Percentiles rank a stretch among this genome's conserved stretches.
These are phyloP conservation scores for Actinomortierella wolfii DNA, from an alignment of 371 early-diverging fungal genomes.

Conservation along the genomic window DNA sequence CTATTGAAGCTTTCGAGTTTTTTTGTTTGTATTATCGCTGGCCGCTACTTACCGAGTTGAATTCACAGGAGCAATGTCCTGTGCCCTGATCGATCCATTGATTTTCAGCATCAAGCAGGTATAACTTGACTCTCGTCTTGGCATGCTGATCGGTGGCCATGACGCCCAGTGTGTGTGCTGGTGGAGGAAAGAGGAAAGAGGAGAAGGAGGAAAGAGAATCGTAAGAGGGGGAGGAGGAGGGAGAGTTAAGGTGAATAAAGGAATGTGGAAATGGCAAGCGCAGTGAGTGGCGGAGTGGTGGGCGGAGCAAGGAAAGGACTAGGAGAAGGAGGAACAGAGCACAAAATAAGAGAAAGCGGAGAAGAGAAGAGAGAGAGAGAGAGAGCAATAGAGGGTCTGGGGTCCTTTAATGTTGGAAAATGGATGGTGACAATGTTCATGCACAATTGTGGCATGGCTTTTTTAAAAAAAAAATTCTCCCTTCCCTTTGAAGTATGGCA, in stretches of 20 bases:
- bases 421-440: no score
- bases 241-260: slow-evolving; percentile 1
- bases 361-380: no score
- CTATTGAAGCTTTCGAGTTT: no score
- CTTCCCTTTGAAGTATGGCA: no score
- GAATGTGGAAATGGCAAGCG: neutral
- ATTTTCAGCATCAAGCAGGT: slow-evolving; percentile 66
- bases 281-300: neutral
- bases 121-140: slow-evolving; percentile 79
- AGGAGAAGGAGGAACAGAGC: no score
- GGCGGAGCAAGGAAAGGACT: neutral
- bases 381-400: no score
- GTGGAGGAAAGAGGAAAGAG: slow-evolving; percentile 3
- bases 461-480: no score
- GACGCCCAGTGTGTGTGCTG: slow-evolving; percentile 3
- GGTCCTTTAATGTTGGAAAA: no score
- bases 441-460: no score
- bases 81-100: slow-evolving; percentile 87
- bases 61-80: slow-evolving; percentile 68
- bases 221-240: slow-evolving; percentile 2
- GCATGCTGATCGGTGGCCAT: slow-evolving; percentile 27
- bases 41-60: slow-evolving; percentile 51
- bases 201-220: neutral
- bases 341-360: no score
- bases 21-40: neutral